Base-by-base conservation (phyloP, 495 filamentous ascomycete species). In the Hypoxylon lienhwacheense region DNA sequence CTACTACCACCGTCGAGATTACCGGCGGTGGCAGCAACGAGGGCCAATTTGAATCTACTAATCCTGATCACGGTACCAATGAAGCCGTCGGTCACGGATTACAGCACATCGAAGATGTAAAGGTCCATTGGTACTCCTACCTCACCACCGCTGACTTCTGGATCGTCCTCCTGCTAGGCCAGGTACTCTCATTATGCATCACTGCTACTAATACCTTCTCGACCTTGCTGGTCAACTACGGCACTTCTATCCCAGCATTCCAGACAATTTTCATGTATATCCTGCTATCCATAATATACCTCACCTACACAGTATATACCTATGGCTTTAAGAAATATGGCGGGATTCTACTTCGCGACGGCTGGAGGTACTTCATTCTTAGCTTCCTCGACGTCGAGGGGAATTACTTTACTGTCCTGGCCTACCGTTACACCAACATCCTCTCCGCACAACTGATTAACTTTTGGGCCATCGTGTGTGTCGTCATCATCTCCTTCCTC, bases 391-490 rank as follows among this genome's bases (percentile, higher is more conserved):
- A 98, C 64, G 93, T 97, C 36, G 81, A 96, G 73, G 93, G 93
- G 33, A 98, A 98, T 73, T 98, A 96, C 77, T 97, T 97, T 70
- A 86, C 88, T 55, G 93, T 98, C 35, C 81, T 97, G 17, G 93
- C 91, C 29, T 97, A 96, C 76, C 80, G 87, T 20, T 95, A 96
- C 72, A 95, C 91, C 39, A 93, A 85, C 64, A 86, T 91, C 67
- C 81, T 93, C 22, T 93, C 88, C 43, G 91, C 89, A 6, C 91
- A 97, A 73, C 79, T 98, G 24, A 91, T 98, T 72, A 96, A 96
- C 78, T 97, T 98, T 80, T 98, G 93, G 92, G 86, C 91, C 59
- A 98, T 98, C 53, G 89, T 92, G 14, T 84, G 93, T 48, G 93
- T 98, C 20, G 90, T 97, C 19, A 66, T 86, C 53, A 70, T 97